Evolutionary conservation across 345 rosid genomes (phyloP), one percentile per base, ranked within the genome.

Genomic region (Aegle marmelos): DNA sequence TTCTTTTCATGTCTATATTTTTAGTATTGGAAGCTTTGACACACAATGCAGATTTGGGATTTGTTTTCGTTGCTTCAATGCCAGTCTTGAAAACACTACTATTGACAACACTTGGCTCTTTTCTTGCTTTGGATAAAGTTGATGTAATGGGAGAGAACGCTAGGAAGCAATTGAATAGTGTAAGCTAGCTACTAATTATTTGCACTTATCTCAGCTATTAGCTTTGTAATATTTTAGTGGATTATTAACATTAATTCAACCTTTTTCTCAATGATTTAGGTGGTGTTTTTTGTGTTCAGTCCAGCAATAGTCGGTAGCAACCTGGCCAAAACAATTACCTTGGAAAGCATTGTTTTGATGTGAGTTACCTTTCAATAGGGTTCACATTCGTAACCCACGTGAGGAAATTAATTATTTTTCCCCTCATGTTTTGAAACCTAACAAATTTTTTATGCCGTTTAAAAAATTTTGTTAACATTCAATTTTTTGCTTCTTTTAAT

Each of bases 71-170:
- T 24, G 90, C 90, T 8, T 75, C 79, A 6, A 75, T 80, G 76
- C 86, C 90, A 2, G 83, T 87, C 67, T 24, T 83, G 73, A 85
- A 87, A 64, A 79, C 83, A 9, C 88, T 87, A 5, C 10, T 87
- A 45, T 34, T 85, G 24, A 85, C 90, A 0, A 87, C 81, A 6
- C 76, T 85, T 0, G 90, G 90, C 63, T 80, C 79, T 8, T 30
- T 83, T 54, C 84, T 87, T 33, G 90, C 90, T 9, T 11, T 78
- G 7, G 78, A 77, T 17, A 39, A 21, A 28, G 62, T 87, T 14
- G 65, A 79, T 69, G 17, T 85, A 27, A 34, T 87, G 79, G 86
- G 86, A 17, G 70, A 33, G 57, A 77, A 76, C 45, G 79, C 83
- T 0, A 74, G 87, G 45, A 80, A 80, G 69, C 81, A 87, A 19